Conservation (phyloP, 305 asterid genomes). For the Salvia sclarea region DNA sequence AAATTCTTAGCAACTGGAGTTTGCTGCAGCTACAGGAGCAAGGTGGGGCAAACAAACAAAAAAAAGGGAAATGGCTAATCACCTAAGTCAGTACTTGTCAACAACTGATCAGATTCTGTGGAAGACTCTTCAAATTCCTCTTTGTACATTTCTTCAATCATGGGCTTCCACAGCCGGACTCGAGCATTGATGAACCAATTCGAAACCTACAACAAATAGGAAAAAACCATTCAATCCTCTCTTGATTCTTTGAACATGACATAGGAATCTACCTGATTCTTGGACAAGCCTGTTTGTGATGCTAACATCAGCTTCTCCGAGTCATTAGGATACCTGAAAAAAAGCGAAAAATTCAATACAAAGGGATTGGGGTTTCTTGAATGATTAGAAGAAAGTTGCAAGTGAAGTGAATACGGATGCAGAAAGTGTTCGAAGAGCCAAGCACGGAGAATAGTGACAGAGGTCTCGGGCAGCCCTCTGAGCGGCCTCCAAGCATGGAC, state of each 20-base stretch:
- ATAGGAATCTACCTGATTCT: conserved; percentile 70
- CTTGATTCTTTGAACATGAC: background rate
- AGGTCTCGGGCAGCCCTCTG: conserved; percentile 84
- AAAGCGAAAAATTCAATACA: background rate
- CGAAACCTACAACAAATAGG: conserved; percentile 52
- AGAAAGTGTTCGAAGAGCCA: conserved; percentile 98
- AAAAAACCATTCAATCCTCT: background rate
- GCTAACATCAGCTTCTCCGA: conserved; percentile 88
- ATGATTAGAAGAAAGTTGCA: background rate
- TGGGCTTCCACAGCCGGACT: conserved; percentile 95
- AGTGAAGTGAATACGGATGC: conserved; percentile 61
- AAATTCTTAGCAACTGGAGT: too few relatives aligned
- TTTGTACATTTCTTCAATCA: conserved; percentile 94
- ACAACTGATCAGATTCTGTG: conserved; percentile 57
- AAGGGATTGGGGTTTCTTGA: background rate
- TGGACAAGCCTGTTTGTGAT: conserved; percentile 87
- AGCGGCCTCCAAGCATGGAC: conserved; percentile 82
- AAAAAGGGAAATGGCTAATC: conserved; percentile 3
- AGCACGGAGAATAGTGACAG: conserved; percentile 80
- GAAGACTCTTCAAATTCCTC: conserved; percentile 78
- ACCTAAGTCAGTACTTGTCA: conserved; percentile 28
- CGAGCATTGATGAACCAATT: conserved; percentile 97
- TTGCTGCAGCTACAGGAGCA: too few relatives aligned
- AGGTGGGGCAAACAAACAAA: too few relatives aligned
- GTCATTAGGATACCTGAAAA: conserved; percentile 75